Base-by-base conservation (phyloP, 495 filamentous ascomycete genomes). In the Aspergillus bertholletiae region DNA sequence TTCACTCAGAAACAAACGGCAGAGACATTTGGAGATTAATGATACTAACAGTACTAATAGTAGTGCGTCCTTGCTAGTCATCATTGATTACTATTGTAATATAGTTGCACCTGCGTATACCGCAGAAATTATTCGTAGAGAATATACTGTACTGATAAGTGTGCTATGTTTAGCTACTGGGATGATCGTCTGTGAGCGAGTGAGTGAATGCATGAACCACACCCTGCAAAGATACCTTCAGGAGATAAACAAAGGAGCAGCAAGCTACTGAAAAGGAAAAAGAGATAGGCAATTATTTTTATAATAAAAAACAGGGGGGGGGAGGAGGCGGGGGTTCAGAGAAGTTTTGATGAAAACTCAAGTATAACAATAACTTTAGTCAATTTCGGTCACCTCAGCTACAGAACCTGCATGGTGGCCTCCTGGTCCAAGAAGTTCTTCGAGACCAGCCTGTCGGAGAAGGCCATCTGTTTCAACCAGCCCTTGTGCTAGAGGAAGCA, bases 401-500 rank as follows among this genome's bases (percentile, higher is more conserved):
- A 27, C 39, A 22, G 56, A 22, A 22, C 48, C 43, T 8, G 27
- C 44, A 20, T 55, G 46, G 41, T 52, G 41, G 35, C 46, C 40
- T 22, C 43, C 53, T 18, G 58, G 37, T n/a, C 59, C 54, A 47
- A 61, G 56, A 26, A 61, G 51, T 27, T 51, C 47, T 21, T 63
- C 58, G 23, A 66, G 34, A 23, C 32, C 51, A 30, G 51, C 56
- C 40, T 61, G 55, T 6, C 53, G 49, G 32, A 55, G 41, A 30
- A 46, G 53, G 54, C 54, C 51, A n/a, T 58, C 53, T 46, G 54
- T 39, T 46, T 35, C 44, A 3, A 55, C 27, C 15, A 61, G 32
- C 27, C 59, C 56, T 32, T 62, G 54, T 15, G 54, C 43, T 5
- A 60, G 60, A 0, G 60, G 59, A 32, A 60, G 43, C 12, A 57